Evolutionary conservation across 352 stramenopile genomes (phyloP).

Genomic region (Pythium phragmiticola): DNA sequence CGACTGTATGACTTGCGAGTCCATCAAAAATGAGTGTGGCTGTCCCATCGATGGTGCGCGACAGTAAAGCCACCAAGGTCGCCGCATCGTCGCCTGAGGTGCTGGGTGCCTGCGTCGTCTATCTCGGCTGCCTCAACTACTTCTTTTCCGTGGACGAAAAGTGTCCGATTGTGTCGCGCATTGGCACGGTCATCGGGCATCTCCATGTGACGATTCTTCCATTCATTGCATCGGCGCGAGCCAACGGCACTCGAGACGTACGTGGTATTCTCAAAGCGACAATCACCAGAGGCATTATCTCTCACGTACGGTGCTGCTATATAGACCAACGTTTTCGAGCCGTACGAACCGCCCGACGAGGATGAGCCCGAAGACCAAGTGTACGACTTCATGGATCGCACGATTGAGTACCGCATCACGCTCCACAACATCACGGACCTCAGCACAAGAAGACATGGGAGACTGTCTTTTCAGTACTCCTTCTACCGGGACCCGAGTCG

Average conservation of each 20-base stretch:
- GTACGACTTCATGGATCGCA: constrained; percentile 37
- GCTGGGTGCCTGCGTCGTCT: constrained; percentile 54
- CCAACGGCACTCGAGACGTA: constrained; percentile 34
- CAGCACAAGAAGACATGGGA: constrained; percentile 33
- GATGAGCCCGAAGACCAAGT: constrained; percentile 53
- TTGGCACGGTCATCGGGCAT: constrained; percentile 38
- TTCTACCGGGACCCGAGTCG: constrained; percentile 45
- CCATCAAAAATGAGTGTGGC: constrained; percentile 4
- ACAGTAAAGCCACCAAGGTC: neutral
- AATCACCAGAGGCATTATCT: neutral
- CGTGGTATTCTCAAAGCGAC: neutral
- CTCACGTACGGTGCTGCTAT: neutral
- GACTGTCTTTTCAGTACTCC: constrained; percentile 40
- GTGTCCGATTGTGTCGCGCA: constrained; percentile 51
- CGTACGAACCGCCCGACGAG: constrained; percentile 25
- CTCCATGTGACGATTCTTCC: constrained; percentile 48
- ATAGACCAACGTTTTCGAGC: constrained; percentile 30
- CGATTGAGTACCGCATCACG: constrained; percentile 32
- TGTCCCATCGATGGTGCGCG: neutral
- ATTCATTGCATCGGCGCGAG: constrained; percentile 26
- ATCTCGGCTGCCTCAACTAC: constrained; percentile 63
- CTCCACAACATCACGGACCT: constrained; percentile 31
- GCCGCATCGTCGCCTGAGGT: constrained; percentile 17
- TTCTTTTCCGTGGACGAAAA: constrained; percentile 50
- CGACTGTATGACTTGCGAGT: neutral